Evolutionary conservation across 768 basidiomycete genomes (phyloP).

Genomic region (Hortiboletus campestris): DNA sequence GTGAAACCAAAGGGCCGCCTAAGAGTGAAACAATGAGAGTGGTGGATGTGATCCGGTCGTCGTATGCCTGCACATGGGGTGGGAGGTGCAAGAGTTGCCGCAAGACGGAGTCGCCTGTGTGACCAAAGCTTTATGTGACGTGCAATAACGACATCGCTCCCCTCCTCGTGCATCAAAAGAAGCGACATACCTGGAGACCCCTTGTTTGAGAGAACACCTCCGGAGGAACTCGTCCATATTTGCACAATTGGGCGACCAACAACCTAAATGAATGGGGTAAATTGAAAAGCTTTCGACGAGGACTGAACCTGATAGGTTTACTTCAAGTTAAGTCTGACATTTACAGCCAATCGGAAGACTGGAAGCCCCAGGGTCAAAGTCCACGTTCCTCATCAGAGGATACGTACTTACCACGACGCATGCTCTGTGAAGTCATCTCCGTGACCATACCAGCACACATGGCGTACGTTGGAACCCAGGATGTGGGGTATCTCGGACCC

Average conservation of each 20-base stretch:
- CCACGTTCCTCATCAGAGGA: background rate
- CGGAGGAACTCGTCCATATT: background rate
- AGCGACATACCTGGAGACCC: conserved; percentile 21
- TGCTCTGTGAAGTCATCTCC: conserved; percentile 25
- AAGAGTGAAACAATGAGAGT: background rate
- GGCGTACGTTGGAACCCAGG: background rate
- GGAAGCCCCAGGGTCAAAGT: background rate
- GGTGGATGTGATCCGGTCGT: conserved; percentile 13
- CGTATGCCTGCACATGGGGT: conserved; percentile 25
- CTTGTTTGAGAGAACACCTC: conserved; percentile 19
- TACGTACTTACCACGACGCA: background rate
- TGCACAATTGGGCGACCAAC: background rate
- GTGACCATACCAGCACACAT: conserved; percentile 7
- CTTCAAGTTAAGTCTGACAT: background rate
- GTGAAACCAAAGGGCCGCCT: background rate
- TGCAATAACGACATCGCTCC: conserved; percentile 7
- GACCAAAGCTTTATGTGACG: conserved; percentile 24
- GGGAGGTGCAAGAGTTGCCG: conserved; percentile 11
- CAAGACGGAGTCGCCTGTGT: background rate
- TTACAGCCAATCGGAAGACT: background rate
- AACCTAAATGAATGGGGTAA: background rate
- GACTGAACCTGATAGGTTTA: background rate
- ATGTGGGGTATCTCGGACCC: background rate
- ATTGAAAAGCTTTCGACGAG: background rate
- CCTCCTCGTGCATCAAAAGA: conserved; percentile 29